phyloP scores from a whole-genome alignment of 176 grass and related monocot species.

The Oryza punctata region DNA sequence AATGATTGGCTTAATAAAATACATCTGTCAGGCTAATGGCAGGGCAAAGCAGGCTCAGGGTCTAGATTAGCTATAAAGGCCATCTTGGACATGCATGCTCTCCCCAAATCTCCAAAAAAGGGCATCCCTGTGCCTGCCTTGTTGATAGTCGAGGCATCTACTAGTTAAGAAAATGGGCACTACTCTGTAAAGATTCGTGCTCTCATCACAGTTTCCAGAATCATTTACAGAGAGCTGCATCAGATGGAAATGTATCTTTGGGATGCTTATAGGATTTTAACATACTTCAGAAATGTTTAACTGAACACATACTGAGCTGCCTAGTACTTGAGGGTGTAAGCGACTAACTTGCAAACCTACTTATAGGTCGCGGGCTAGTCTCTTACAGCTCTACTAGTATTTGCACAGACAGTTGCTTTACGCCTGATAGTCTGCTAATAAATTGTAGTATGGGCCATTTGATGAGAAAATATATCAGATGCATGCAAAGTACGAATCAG shows the following conservation, averaged over 20 bases:
- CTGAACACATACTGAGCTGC: background rate
- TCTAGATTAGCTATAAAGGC: conserved; percentile 58
- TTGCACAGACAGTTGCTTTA: background rate
- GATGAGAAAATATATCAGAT: background rate
- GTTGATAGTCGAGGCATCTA: conserved; percentile 14
- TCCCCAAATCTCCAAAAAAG: conserved; percentile 42
- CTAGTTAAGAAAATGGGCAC: background rate
- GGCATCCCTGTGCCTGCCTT: conserved; percentile 27
- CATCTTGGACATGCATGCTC: conserved; percentile 46
- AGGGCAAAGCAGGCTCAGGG: conserved; percentile 38
- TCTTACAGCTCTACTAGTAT: no score
- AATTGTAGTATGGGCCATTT: background rate
- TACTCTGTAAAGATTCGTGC: conserved; percentile 27
- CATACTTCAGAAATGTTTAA: background rate
- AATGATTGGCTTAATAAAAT: conserved; percentile 50
- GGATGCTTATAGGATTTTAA: background rate
- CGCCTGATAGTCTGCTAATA: background rate
- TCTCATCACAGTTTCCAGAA: background rate
- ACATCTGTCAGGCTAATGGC: conserved; percentile 23
- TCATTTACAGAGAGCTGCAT: background rate
- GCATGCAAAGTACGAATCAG: background rate
- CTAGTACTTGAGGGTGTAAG: no score
- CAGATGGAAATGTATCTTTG: background rate
- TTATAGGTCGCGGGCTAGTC: no score
- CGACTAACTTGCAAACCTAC: no score